A percentile compares a stretch with the other conserved stretches of the same genome.
phyloP scores from a whole-genome alignment of 2,329 filamentous ascomycete species.

The Elsinoe perseae region DNA sequence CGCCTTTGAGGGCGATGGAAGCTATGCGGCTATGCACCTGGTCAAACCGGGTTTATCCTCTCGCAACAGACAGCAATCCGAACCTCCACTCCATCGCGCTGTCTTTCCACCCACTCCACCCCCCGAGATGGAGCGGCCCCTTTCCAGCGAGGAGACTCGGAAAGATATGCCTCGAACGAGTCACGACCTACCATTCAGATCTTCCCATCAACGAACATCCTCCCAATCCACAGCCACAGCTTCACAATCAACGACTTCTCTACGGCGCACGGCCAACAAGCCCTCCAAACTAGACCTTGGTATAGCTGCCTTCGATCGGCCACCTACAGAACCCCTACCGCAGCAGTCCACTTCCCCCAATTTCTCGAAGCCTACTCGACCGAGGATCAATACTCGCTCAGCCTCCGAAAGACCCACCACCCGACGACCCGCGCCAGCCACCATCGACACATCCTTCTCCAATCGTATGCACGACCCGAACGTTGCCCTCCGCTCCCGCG shows the following conservation, averaged over 20 bases:
- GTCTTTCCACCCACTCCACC: slow-evolving; percentile 98
- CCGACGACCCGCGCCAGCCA: slow-evolving; percentile 16
- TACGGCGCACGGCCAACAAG: slow-evolving; percentile 40
- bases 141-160: slow-evolving; percentile 18
- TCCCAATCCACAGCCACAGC: slow-evolving; percentile 29
- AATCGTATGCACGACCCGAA: not conserved
- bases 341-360: not conserved
- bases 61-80: slow-evolving; percentile 70
- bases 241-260: not conserved
- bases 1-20: slow-evolving; percentile 73
- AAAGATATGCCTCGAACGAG: slow-evolving; percentile 19
- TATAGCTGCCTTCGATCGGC: slow-evolving; percentile 41
- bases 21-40: slow-evolving; percentile 85
- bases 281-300: slow-evolving; percentile 43
- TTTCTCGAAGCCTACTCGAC: not conserved
- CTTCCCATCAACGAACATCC: slow-evolving; percentile 32
- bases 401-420: slow-evolving; percentile 37
- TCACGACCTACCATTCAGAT: slow-evolving; percentile 36
- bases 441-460: slow-evolving; percentile 7
- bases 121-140: slow-evolving; percentile 63
- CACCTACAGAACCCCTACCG: slow-evolving; percentile 17
- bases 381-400: slow-evolving; percentile 29
- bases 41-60: slow-evolving; percentile 79
- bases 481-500: not conserved
- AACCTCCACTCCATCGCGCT: slow-evolving; percentile 68